Evolutionary conservation across 495 filamentous ascomycete species (phyloP), one percentile per base, ranked within the genome.

Genomic region (Podospora appendiculata): DNA sequence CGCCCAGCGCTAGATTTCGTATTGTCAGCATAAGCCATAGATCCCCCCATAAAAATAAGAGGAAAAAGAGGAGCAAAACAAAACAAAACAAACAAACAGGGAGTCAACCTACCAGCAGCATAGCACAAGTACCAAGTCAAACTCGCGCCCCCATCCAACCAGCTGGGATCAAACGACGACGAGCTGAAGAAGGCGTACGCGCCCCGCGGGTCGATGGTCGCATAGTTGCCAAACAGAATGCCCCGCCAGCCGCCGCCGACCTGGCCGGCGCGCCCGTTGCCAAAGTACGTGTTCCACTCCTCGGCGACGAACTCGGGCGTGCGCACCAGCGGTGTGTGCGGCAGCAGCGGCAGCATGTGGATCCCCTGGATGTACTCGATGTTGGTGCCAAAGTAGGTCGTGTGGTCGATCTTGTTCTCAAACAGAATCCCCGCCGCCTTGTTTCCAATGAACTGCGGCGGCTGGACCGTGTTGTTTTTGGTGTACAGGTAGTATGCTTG

Each of bases 401-500:
- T 87, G 66, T 96, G 93, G 64, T 97, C 88, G 42, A 91, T 78
- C 68, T 98, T 98, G 68, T 96, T 97, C 67, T 98, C 93, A 63
- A 96, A 98, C 7, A 97, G 66, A 63, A 98, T 96, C 12, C 93
- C 94, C 6, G 89, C 84, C 12, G 88, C 93, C 64, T 86, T 90
- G 70, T 98, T 98, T 8, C 71, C 78, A 33, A 87, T 80, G 54
- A 95, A 96, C 18, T 85, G 72, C 2, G 75, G 34, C 0, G 93
- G 93, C 55, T 96, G 86, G 48, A 90, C 85, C 4, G 63, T 71
- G 64, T 96, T 96, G 60, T 75, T 66, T 18, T 61, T 73, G 16
- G 76, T 70, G 71, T 93, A 80, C 5, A 95, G 77, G 71, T 94
- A 96, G 67, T 97, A 97, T 52, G 83, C 78, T 40, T 79, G 75